Evolutionary conservation across 345 rosid species (phyloP), one percentile per base, ranked within the genome.

Genomic region (Brassica napus): DNA sequence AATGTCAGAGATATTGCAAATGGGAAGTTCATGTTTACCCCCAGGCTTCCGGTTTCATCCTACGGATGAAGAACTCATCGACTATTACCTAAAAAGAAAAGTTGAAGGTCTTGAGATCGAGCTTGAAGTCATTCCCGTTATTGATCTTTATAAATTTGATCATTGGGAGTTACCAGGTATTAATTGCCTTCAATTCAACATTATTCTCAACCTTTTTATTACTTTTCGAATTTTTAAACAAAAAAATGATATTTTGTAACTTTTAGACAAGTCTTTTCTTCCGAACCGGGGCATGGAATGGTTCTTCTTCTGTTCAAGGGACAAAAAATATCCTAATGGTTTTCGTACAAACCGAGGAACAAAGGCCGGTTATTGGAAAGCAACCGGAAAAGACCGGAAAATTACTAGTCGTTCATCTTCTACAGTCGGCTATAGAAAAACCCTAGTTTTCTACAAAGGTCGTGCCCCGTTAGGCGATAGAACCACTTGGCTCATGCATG

Each of bases 301-400:
- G 98, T 94, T 90, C 89, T 94, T 94, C 82, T 92, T 89, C 87
- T 92, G 95, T 75, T 93, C 93, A 14, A 82, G 93, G 77, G 98
- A 94, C 79, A 83, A 93, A 60, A 92, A 94, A 71, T 92, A 92
- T 75, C 98, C 97, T 0, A 94, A 90, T 79, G 97, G 97, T 24
- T 89, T 88, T 2, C 83, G 97, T 74, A 88, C 97, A 6, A 94
- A 94, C 44, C 80, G 97, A 81, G 97, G 95, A 73, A 94, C 98
- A 55, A 87, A 85, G 62, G 86, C 95, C 64, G 97, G 98, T 67
- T 92, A 92, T 74, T 94, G 97, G 98, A 92, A 94, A 78, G 98
- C 97, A 65, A 92, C 97, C 2, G 97, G 98, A 15, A 94, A 91
- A 84, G 97, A 92, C 83, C 61, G 92, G 24, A 85, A 90, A 82